Evolutionary conservation across 352 stramenopile species (phyloP).

Genomic region (Pythium rhizo-oryzae): DNA sequence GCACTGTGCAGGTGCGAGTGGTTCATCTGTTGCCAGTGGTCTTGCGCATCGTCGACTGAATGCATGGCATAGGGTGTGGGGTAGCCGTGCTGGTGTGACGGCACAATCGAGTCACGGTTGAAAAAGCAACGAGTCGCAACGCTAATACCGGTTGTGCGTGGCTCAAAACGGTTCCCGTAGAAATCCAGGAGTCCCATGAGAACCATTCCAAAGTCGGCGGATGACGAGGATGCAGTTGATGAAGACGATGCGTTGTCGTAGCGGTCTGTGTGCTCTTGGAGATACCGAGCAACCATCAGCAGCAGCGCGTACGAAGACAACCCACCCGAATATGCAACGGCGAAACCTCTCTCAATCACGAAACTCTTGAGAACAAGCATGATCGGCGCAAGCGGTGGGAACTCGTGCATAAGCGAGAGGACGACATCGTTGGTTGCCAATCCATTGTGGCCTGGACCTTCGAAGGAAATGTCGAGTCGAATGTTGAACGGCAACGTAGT

Average conservation of each 20-base stretch:
- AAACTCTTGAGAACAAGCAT: slow-evolving; percentile 97
- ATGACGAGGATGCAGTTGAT: slow-evolving; percentile 34
- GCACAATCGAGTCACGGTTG: slow-evolving; percentile 63
- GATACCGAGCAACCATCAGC: slow-evolving; percentile 95
- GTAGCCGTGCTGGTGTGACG: slow-evolving; percentile 34
- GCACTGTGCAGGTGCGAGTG: slow-evolving; percentile 49
- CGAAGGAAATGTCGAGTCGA: slow-evolving; percentile 96
- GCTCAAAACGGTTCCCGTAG: slow-evolving; percentile 95
- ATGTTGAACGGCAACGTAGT: slow-evolving; percentile 80
- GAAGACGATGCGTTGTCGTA: slow-evolving; percentile 32
- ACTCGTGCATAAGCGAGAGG: slow-evolving; percentile 91
- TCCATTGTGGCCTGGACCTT: slow-evolving; percentile 96
- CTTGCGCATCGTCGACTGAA: slow-evolving; percentile 61
- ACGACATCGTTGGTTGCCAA: slow-evolving; percentile 95
- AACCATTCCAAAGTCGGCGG: slow-evolving; percentile 93
- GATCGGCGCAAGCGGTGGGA: slow-evolving; percentile 94
- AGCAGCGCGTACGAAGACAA: slow-evolving; percentile 96
- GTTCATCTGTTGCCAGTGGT: slow-evolving; percentile 65
- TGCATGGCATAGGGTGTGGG: slow-evolving; percentile 12
- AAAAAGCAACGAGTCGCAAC: slow-evolving; percentile 83
- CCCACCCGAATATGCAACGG: slow-evolving; percentile 96
- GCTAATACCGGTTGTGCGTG: slow-evolving; percentile 90
- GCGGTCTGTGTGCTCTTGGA: slow-evolving; percentile 84
- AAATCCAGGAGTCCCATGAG: slow-evolving; percentile 98
- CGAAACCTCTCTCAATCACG: slow-evolving; percentile 91